A percentile compares a stretch with the other conserved stretches of the same genome.
These are phyloP conservation scores for Plicaturopsis crispa DNA, from an alignment of 768 basidiomycete species.

Conservation along the genomic window DNA sequence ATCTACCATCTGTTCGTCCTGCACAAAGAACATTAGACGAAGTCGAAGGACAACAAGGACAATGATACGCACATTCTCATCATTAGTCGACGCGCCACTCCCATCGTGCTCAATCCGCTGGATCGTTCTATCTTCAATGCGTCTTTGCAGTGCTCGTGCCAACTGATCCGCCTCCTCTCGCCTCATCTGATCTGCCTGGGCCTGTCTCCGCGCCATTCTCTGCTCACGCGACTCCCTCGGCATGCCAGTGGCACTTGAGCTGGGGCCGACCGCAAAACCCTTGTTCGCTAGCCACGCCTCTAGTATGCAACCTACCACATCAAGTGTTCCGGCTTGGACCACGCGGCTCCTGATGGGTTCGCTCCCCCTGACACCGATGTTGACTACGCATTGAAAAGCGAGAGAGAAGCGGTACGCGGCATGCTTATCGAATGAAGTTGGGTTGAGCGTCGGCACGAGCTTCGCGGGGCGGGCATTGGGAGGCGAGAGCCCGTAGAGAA, in stretches of 20 bases:
- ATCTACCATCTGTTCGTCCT: constrained; percentile 28
- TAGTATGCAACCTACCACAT: constrained; percentile 88
- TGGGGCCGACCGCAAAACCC: constrained; percentile 82
- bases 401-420: constrained; percentile 85
- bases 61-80: constrained; percentile 18
- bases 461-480: constrained; percentile 51
- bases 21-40: background rate
- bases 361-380: constrained; percentile 93
- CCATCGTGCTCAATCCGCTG: constrained; percentile 7
- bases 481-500: constrained; percentile 73
- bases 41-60: constrained; percentile 2
- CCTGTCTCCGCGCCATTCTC: constrained; percentile 52
- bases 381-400: constrained; percentile 95
- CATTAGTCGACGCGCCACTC: too few relatives aligned
- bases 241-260: constrained; percentile 65
- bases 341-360: constrained; percentile 88
- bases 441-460: constrained; percentile 55
- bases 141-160: constrained; percentile 48
- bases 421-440: constrained; percentile 67
- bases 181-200: constrained; percentile 46
- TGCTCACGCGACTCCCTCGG: constrained; percentile 74
- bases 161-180: constrained; percentile 54
- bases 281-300: constrained; percentile 89
- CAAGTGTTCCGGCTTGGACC: constrained; percentile 89
- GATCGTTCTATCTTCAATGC: constrained; percentile 26